Percentiles rank a stretch among this genome's conserved stretches.
phyloP scores from a whole-genome alignment of 192 early-diverging fungal species.

The Allomyces macrogynus region DNA sequence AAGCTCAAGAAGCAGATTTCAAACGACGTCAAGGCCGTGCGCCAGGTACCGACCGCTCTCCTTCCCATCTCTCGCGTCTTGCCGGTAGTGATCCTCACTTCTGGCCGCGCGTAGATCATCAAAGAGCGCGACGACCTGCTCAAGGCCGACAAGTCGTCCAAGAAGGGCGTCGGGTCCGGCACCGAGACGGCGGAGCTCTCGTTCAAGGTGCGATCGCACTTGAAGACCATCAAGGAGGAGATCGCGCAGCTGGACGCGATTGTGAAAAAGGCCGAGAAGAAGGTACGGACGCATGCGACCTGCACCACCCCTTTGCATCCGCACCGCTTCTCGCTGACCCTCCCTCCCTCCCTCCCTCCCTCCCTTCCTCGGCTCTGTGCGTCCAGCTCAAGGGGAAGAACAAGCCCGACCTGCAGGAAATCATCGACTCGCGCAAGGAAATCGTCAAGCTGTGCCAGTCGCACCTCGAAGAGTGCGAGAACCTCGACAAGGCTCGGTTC shows the following conservation, averaged over 20 bases:
- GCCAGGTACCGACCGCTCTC: constrained; percentile 10
- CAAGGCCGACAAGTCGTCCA: neutral
- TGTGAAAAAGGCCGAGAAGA: constrained; percentile 28
- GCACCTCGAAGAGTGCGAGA: constrained; percentile 39
- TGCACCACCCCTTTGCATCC: no score
- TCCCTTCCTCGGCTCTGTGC: no score
- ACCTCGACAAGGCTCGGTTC: constrained; percentile 30
- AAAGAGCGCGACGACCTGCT: constrained; percentile 23
- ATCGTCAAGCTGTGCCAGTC: constrained; percentile 23
- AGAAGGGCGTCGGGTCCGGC: neutral
- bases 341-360: no score
- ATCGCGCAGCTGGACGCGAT: constrained; percentile 18
- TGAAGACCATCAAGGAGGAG: constrained; percentile 24
- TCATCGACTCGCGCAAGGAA: constrained; percentile 23
- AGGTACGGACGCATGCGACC: constrained; percentile 11
- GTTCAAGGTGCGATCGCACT: constrained; percentile 30
- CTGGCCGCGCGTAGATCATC: constrained; percentile 8
- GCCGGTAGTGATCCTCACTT: neutral
- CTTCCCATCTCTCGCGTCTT: neutral
- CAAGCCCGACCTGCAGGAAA: constrained; percentile 6
- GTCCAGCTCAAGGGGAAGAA: neutral
- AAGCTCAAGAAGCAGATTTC: constrained; percentile 28
- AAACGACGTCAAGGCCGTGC: constrained; percentile 21
- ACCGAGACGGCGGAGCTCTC: constrained; percentile 35
- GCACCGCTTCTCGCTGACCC: no score